These are phyloP conservation scores for Bipolaris victoriae DNA, from an alignment of 2,329 filamentous ascomycete genomes.

Conservation along the genomic window DNA sequence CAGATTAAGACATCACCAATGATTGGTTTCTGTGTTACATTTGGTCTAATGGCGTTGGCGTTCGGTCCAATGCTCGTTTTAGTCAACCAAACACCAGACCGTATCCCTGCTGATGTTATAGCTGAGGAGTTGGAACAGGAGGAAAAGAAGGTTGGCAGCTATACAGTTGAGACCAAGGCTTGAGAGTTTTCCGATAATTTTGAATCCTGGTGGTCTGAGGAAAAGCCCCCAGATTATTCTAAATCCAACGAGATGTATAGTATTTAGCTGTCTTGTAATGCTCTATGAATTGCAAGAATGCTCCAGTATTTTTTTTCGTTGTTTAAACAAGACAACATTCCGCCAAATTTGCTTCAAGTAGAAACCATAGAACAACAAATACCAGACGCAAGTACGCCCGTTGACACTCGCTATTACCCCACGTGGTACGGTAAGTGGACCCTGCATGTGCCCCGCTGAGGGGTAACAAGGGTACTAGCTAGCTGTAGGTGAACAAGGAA, in stretches of 20 bases:
- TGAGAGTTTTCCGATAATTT: background rate
- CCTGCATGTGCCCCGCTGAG: constrained; percentile 5
- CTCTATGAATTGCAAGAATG: too few relatives aligned
- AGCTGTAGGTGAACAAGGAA: background rate
- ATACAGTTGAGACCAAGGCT: constrained; percentile 22
- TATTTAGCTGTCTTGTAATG: too few relatives aligned
- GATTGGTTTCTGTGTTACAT: constrained; percentile 42
- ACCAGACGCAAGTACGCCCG: background rate
- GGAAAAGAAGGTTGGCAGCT: constrained; percentile 23
- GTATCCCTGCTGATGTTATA: constrained; percentile 40
- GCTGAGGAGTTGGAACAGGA: constrained; percentile 30
- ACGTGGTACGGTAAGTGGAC: background rate
- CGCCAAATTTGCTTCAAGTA: too few relatives aligned
- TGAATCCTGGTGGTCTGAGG: too few relatives aligned
- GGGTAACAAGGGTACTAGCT: constrained; percentile 2
- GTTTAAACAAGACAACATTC: too few relatives aligned
- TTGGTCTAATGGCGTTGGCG: constrained; percentile 40
- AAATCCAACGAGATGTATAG: background rate
- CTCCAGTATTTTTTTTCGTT: too few relatives aligned
- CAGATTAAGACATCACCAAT: constrained; percentile 37
- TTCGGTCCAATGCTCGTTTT: constrained; percentile 41
- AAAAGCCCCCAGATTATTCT: background rate
- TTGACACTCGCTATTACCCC: background rate
- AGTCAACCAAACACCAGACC: constrained; percentile 42
- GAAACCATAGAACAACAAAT: background rate